Conservation (phyloP, 176 grass and related monocot species). For the Luzula sylvatica region DNA sequence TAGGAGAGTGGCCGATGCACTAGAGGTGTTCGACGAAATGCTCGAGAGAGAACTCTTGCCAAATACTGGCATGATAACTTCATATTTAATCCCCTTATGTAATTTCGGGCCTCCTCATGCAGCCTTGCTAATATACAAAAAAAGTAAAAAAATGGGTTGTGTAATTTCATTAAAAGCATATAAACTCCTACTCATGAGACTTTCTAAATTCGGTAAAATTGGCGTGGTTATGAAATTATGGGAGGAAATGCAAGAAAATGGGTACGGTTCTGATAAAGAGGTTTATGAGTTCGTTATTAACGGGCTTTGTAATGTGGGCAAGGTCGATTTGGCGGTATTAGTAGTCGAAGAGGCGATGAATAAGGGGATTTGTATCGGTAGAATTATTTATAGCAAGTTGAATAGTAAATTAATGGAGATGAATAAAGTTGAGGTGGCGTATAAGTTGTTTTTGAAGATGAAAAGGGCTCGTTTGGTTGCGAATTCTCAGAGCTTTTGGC, state of each 20-base stretch:
- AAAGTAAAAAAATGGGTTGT: constrained; percentile 72
- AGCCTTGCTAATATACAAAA: constrained; percentile 65
- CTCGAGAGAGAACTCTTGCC: constrained; percentile 40
- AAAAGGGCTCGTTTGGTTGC: constrained; percentile 34
- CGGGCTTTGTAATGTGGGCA: constrained; percentile 78
- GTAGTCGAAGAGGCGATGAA: constrained; percentile 70
- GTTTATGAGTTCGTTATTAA: constrained; percentile 79
- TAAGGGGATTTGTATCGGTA: constrained; percentile 55
- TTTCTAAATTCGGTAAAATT: constrained; percentile 72
- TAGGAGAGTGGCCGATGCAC: constrained; percentile 76
- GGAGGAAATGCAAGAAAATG: constrained; percentile 68
- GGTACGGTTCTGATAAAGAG: constrained; percentile 55
- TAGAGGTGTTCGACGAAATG: constrained; percentile 77
- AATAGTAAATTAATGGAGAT: constrained; percentile 69
- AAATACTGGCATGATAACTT: constrained; percentile 60
- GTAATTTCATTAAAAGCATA: constrained; percentile 67
- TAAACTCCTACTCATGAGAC: constrained; percentile 79
- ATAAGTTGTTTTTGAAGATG: constrained; percentile 56
- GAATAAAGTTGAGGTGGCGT: constrained; percentile 74
- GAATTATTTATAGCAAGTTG: constrained; percentile 68
- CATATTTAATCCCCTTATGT: constrained; percentile 53
- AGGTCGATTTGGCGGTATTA: constrained; percentile 69
- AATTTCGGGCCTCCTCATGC: constrained; percentile 80
- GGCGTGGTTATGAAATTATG: constrained; percentile 58
- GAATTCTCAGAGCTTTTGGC: constrained; percentile 59